Conservation (phyloP, 2,329 filamentous ascomycete genomes). For the Aspergillus quadrilineatus region DNA sequence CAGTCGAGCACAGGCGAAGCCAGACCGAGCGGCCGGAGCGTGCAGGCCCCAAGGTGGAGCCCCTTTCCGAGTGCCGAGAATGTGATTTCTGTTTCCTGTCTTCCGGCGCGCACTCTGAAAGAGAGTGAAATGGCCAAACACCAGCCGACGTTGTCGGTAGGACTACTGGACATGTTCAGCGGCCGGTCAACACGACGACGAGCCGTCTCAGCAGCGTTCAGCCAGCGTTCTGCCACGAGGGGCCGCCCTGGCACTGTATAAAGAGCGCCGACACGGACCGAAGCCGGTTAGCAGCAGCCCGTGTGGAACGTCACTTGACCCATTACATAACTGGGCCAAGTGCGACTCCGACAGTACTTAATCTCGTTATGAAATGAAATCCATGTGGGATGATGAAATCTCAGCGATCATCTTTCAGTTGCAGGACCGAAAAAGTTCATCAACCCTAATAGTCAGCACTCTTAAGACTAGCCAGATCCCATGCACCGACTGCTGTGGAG, state of each 20-base stretch:
- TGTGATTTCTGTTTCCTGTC: constrained; percentile 7
- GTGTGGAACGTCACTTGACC: constrained; percentile 25
- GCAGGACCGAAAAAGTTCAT: no score
- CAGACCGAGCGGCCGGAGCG: constrained; percentile 21
- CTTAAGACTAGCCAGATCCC: no score
- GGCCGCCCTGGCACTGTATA: not conserved
- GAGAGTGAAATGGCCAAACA: no score
- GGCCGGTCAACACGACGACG: not conserved
- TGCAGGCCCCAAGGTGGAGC: constrained; percentile 14
- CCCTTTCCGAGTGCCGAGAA: constrained; percentile 24
- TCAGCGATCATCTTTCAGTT: no score
- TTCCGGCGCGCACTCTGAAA: not conserved
- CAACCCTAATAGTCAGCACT: no score
- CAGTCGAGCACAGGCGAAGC: constrained; percentile 9
- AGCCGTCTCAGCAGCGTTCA: not conserved
- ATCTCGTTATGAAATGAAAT: not conserved
- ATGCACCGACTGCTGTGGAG: not conserved
- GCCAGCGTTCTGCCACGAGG: no score
- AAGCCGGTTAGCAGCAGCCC: constrained; percentile 25
- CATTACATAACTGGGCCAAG: constrained; percentile 21
- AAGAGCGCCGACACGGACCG: constrained; percentile 12
- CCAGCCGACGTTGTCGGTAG: no score
- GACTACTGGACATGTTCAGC: no score
- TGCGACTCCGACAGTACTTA: not conserved
- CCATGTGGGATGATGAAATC: no score